phyloP scores from a whole-genome alignment of 768 basidiomycete species.

The Macrolepiota fuliginosa region DNA sequence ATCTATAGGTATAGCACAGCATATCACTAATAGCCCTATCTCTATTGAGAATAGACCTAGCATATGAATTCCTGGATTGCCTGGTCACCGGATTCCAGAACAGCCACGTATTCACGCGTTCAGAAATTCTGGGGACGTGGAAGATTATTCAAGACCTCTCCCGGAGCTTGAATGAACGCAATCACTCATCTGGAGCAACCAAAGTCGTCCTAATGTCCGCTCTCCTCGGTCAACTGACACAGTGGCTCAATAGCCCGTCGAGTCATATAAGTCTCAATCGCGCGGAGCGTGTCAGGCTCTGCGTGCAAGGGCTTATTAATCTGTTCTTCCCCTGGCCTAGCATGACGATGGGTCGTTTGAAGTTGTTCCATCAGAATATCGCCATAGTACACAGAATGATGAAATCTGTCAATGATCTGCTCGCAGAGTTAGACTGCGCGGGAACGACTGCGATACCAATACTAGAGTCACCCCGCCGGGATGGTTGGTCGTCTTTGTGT shows the following conservation, averaged over 20 bases:
- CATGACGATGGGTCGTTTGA: slow-evolving; percentile 1
- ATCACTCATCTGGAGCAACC: background rate
- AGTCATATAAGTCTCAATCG: slow-evolving; percentile 4
- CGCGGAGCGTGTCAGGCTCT: background rate
- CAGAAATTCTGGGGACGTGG: slow-evolving; percentile 6
- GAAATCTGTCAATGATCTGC: background rate
- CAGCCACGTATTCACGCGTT: background rate
- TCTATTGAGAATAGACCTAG: background rate
- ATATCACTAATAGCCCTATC: no score
- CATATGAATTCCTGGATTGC: background rate
- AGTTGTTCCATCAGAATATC: background rate
- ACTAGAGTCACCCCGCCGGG: background rate
- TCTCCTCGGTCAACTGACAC: background rate
- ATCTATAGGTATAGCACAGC: background rate
- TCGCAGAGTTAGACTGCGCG: background rate
- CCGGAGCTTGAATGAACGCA: background rate
- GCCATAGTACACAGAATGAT: background rate
- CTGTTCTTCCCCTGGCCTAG: slow-evolving; percentile 7
- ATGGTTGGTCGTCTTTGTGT: slow-evolving; percentile 4
- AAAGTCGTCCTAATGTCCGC: background rate
- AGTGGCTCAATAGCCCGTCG: slow-evolving; percentile 2
- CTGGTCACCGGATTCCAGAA: background rate
- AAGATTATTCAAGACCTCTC: slow-evolving; percentile 5
- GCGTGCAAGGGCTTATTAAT: slow-evolving; percentile 4
- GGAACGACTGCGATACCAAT: background rate